A percentile compares a stretch with the other conserved stretches of the same genome.
Conservation (phyloP, 257 asterid species). For the Fraxinus cuspidata region DNA sequence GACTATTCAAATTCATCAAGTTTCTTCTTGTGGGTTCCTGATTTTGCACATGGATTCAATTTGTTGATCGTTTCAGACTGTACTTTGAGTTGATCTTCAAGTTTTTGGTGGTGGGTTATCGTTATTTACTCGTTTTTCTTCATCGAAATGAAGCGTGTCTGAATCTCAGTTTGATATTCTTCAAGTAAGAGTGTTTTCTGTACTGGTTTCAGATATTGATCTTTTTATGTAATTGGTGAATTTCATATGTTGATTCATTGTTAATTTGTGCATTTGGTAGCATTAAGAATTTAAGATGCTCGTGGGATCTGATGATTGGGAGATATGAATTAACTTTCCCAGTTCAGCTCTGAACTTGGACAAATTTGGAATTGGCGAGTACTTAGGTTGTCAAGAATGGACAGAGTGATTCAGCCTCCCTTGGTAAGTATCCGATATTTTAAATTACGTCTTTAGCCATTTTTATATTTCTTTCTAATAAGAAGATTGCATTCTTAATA, state of each 20-base stretch:
- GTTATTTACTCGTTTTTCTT: neutral
- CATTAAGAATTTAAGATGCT: neutral
- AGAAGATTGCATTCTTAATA: slow-evolving; percentile 4
- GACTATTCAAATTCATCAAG: slow-evolving; percentile 21
- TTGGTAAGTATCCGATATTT: slow-evolving; percentile 42
- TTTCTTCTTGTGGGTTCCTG: slow-evolving; percentile 29
- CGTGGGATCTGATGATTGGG: slow-evolving; percentile 25
- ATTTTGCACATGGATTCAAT: slow-evolving; percentile 29
- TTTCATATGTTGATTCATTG: slow-evolving; percentile 7
- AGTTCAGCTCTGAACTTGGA: slow-evolving; percentile 16
- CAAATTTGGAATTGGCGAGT: slow-evolving; percentile 20
- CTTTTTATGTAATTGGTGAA: slow-evolving; percentile 11
- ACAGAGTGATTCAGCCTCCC: slow-evolving; percentile 65
- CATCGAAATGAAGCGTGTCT: neutral
- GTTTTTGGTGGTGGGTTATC: slow-evolving; percentile 4
- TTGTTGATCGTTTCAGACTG: neutral
- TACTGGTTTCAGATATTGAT: neutral
- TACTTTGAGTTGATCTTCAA: slow-evolving; percentile 8
- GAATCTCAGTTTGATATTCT: neutral
- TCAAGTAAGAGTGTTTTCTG: neutral
- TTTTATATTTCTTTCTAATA: neutral
- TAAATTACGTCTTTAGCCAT: neutral
- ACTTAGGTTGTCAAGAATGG: slow-evolving; percentile 42
- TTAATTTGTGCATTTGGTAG: slow-evolving; percentile 21
- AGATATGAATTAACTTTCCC: neutral